These are phyloP conservation scores for Corynascus novoguineensis DNA, from an alignment of 495 filamentous ascomycete genomes.

Conservation along the genomic window DNA sequence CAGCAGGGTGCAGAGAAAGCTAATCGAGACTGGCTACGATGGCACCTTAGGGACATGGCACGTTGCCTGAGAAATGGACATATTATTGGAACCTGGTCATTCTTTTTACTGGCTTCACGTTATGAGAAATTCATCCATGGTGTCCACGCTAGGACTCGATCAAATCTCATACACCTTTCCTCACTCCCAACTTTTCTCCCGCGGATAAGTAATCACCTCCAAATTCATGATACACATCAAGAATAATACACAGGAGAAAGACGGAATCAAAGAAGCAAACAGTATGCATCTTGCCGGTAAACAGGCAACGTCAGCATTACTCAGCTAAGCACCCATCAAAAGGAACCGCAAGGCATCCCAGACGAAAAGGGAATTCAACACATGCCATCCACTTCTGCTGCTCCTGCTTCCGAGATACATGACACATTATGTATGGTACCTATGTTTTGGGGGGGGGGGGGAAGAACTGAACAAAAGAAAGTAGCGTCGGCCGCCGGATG, in stretches of 20 bases:
- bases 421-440: slow-evolving; percentile 23
- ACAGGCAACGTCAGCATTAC: neutral
- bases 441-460: neutral
- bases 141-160: neutral
- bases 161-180: neutral
- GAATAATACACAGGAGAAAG: neutral
- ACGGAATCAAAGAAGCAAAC: neutral
- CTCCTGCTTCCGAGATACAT: slow-evolving; percentile 15
- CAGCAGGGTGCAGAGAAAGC: too few species aligned
- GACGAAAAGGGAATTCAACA: neutral
- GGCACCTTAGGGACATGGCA: too few species aligned
- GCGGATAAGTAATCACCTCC: neutral
- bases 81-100: too few species aligned
- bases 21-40: too few species aligned
- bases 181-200: neutral
- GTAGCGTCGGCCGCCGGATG: neutral
- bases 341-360: neutral
- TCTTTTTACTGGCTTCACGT: neutral
- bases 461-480: slow-evolving; percentile 10
- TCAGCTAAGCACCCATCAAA: slow-evolving; percentile 3
- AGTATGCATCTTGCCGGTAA: neutral
- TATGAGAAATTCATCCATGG: neutral
- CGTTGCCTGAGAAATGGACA: too few species aligned
- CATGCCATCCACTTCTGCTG: neutral
- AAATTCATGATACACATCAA: neutral